Conservation (phyloP, 1,139 yeast genomes). For the Hanseniaspora uvarum region DNA sequence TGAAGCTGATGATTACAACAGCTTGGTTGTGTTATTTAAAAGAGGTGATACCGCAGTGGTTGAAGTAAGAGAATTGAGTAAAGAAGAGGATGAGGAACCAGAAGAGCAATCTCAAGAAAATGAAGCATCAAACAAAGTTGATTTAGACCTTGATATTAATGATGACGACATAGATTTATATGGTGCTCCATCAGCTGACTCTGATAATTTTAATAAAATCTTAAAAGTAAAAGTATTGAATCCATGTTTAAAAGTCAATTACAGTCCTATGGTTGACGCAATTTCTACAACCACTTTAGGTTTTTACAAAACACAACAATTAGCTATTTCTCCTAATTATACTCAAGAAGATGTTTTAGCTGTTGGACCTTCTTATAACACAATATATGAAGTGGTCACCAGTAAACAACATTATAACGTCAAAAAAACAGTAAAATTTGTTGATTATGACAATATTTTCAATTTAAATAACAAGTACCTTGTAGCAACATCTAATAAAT, state of each 20-base stretch:
- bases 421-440: constrained; percentile 61
- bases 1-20: constrained; percentile 1
- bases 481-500: constrained; percentile 55
- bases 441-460: constrained; percentile 69
- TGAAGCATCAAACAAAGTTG: constrained; percentile 21
- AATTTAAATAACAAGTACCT: constrained; percentile 50
- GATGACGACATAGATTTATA: constrained; percentile 30
- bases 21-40: constrained; percentile 8
- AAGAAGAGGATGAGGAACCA: not conserved
- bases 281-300: constrained; percentile 54
- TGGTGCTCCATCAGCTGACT: constrained; percentile 20
- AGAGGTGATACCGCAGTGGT: constrained; percentile 17
- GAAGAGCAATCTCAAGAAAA: not conserved
- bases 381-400: constrained; percentile 50
- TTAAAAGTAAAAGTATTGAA: constrained; percentile 32
- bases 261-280: constrained; percentile 68
- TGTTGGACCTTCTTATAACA: constrained; percentile 16
- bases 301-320: constrained; percentile 26
- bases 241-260: constrained; percentile 34
- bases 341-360: constrained; percentile 59
- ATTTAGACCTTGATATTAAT: constrained; percentile 32
- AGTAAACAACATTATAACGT: constrained; percentile 50
- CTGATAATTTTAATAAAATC: constrained; percentile 27
- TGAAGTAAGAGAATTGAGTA: constrained; percentile 7
- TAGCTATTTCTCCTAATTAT: constrained; percentile 48